Conservation (phyloP, 2,329 filamentous ascomycete species). For the Colletotrichum sp. region DNA sequence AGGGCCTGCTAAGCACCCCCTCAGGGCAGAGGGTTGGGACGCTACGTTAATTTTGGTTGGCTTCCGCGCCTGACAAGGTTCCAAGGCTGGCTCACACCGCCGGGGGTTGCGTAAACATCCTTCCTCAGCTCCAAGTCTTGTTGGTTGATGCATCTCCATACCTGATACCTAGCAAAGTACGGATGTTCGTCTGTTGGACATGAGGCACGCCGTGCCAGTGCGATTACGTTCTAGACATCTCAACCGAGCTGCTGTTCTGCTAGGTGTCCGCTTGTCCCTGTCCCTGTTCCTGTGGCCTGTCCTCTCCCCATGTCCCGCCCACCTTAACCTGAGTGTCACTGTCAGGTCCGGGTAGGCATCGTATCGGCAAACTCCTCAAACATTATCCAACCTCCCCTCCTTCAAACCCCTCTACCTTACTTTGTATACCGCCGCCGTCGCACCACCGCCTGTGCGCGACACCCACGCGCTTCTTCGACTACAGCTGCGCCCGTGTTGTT, state of each 20-base stretch:
- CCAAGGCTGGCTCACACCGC: neutral
- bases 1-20: neutral
- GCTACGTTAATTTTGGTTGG: neutral
- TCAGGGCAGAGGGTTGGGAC: neutral
- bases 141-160: neutral
- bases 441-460: neutral
- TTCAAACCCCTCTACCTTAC: neutral
- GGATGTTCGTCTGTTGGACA: neutral
- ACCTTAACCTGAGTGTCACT: neutral
- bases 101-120: neutral
- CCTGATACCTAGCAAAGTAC: neutral
- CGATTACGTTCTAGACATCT: neutral
- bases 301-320: neutral
- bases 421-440: neutral
- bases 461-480: neutral
- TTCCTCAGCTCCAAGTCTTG: neutral
- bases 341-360: neutral
- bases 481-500: neutral
- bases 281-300: neutral
- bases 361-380: neutral
- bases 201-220: neutral
- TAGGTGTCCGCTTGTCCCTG: neutral
- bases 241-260: neutral
- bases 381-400: neutral
- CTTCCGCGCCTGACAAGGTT: neutral